Conservation (phyloP, 2,329 filamentous ascomycete species). For the Thyridium curvatum region DNA sequence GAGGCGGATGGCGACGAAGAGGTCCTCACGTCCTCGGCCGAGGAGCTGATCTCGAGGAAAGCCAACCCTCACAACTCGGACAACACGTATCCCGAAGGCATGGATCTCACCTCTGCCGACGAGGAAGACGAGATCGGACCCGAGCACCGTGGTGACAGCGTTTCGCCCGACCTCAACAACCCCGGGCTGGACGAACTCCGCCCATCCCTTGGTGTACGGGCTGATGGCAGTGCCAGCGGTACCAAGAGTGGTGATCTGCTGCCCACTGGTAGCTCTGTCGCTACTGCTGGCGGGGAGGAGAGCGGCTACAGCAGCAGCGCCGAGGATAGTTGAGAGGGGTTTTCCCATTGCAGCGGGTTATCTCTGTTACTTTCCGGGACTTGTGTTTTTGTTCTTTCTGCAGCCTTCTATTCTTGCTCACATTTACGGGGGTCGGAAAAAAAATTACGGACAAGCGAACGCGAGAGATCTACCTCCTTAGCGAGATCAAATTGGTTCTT, state of each 20-base stretch:
- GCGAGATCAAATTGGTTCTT: too few species aligned
- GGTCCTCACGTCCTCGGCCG: slow-evolving; percentile 18
- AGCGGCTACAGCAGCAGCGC: slow-evolving; percentile 30
- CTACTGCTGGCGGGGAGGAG: slow-evolving; percentile 30
- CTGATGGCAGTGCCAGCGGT: slow-evolving; percentile 14
- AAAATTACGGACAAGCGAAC: too few species aligned
- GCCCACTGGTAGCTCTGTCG: slow-evolving; percentile 27
- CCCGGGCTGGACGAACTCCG: neutral
- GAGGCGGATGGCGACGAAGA: slow-evolving; percentile 25
- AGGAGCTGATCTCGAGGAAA: slow-evolving; percentile 22
- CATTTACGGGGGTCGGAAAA: too few species aligned
- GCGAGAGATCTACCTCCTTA: too few species aligned
- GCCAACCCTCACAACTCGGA: slow-evolving; percentile 32
- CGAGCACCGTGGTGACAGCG: too few species aligned
- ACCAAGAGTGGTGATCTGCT: slow-evolving; percentile 20
- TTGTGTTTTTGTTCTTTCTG: too few species aligned
- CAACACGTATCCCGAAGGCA: slow-evolving; percentile 29
- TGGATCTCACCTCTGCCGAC: slow-evolving; percentile 32
- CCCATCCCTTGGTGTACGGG: neutral
- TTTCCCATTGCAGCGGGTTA: neutral
- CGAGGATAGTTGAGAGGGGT: slow-evolving; percentile 14
- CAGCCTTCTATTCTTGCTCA: too few species aligned
- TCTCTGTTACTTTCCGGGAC: neutral
- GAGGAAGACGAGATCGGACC: slow-evolving; percentile 17
- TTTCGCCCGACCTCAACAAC: neutral